Evolutionary conservation across 345 rosid species (phyloP).

Genomic region (Hibiscus syriacus): DNA sequence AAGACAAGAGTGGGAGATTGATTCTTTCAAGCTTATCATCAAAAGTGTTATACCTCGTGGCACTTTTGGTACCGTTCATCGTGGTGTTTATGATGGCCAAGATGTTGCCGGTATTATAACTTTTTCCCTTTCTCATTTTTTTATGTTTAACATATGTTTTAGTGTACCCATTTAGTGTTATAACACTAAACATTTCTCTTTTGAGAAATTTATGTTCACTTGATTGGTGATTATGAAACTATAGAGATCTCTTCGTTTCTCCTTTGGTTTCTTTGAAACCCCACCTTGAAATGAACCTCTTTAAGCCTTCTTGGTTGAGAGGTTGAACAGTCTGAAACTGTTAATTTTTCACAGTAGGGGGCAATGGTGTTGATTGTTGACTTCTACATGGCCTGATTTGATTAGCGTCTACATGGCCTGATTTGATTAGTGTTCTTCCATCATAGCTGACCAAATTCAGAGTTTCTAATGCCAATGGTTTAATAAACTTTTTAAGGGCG

Average conservation of each 20-base stretch:
- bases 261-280: background rate
- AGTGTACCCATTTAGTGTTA: background rate
- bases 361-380: background rate
- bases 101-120: slow-evolving; percentile 77
- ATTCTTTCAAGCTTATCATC: slow-evolving; percentile 77
- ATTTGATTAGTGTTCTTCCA: background rate
- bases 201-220: background rate
- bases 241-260: background rate
- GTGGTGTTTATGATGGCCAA: slow-evolving; percentile 80
- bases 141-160: background rate
- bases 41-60: slow-evolving; percentile 85
- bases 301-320: background rate
- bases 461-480: background rate
- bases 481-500: background rate
- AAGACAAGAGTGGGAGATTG: slow-evolving; percentile 96
- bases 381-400: background rate
- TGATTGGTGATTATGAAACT: background rate
- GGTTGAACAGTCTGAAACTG: background rate
- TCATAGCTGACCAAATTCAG: background rate
- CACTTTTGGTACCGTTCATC: slow-evolving; percentile 90
- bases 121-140: slow-evolving; percentile 1
- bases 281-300: background rate
- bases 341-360: background rate
- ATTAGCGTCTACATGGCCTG: too few relatives aligned
- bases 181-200: background rate